These are phyloP conservation scores for Ilex aquifolium DNA, from an alignment of 257 asterid genomes.

Conservation along the genomic window DNA sequence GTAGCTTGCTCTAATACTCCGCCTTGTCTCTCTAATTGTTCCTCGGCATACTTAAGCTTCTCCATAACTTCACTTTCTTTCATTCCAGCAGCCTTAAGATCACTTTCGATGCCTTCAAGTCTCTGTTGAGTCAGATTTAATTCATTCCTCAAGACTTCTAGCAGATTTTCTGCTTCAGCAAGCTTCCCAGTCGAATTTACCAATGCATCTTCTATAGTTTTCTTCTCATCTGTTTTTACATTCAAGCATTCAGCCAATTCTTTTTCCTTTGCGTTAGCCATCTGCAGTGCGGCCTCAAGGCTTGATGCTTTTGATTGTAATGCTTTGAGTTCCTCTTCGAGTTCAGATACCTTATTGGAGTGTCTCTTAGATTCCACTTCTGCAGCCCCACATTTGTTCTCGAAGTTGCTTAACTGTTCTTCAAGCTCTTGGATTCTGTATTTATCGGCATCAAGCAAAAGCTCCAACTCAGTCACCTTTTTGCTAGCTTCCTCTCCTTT, in stretches of 20 bases:
- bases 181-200: conserved; percentile 51
- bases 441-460: conserved; percentile 70
- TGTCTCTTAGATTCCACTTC: conserved; percentile 46
- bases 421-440: conserved; percentile 78
- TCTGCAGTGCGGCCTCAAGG: conserved; percentile 55
- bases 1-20: conserved; percentile 50
- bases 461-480: conserved; percentile 62
- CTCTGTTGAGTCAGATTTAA: conserved; percentile 44
- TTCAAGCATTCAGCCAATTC: conserved; percentile 42
- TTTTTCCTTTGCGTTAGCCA: conserved; percentile 58
- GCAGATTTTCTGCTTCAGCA: conserved; percentile 55
- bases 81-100: conserved; percentile 44
- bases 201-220: conserved; percentile 42
- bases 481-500: conserved; percentile 54
- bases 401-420: conserved; percentile 56
- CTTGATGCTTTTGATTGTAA: conserved; percentile 52
- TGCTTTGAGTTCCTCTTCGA: conserved; percentile 59
- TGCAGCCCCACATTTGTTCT: conserved; percentile 39
- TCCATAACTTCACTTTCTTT: conserved; percentile 49
- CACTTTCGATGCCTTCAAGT: conserved; percentile 58
- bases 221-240: conserved; percentile 54
- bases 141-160: conserved; percentile 50
- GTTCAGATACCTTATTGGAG: conserved; percentile 49
- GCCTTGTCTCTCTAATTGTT: conserved; percentile 56
- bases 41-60: conserved; percentile 76